Conservation (phyloP, 768 basidiomycete species). For the Lactarius sanguifluus region DNA sequence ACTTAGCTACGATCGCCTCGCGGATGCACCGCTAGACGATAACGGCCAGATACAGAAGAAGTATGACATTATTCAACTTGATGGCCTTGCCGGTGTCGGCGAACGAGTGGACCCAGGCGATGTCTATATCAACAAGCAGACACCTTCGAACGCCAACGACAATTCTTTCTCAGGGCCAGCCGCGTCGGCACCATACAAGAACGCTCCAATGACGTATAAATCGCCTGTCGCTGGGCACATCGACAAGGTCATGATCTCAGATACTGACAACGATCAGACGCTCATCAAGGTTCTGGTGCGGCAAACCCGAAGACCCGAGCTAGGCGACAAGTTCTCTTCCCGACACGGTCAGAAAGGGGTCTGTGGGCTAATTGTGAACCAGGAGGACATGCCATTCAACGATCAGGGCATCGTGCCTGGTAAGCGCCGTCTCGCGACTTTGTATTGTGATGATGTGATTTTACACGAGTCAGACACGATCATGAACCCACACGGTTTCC, state of each 20-base stretch:
- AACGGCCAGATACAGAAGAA: conserved; percentile 77
- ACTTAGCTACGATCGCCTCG: conserved; percentile 84
- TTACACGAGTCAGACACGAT: conserved; percentile 72
- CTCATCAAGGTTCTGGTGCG: conserved; percentile 96
- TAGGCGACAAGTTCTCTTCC: conserved; percentile 98
- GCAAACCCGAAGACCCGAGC: conserved; percentile 93
- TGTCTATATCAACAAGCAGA: conserved; percentile 96
- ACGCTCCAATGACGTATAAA: conserved; percentile 91
- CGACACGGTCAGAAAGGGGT: conserved; percentile 99
- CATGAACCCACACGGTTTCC: conserved; percentile 99
- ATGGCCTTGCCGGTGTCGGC: conserved; percentile 94
- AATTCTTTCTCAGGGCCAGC: conserved; percentile 85
- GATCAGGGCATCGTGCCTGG: conserved; percentile 94
- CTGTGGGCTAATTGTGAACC: conserved; percentile 97
- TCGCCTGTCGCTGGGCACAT: conserved; percentile 90
- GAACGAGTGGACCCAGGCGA: conserved; percentile 92
- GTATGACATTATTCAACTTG: conserved; percentile 87
- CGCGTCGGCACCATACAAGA: conserved; percentile 84
- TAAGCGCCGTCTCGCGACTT: conserved; percentile 37
- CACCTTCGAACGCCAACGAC: conserved; percentile 91
- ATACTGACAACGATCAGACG: conserved; percentile 94
- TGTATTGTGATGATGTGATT: conserved; percentile 22
- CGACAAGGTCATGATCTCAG: conserved; percentile 97
- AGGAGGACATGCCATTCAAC: conserved; percentile 99
- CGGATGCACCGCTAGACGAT: conserved; percentile 86